Evolutionary conservation across 805 yeast species (phyloP), one percentile per base, ranked within the genome.

Genomic region (Metschnikowia anglica): DNA sequence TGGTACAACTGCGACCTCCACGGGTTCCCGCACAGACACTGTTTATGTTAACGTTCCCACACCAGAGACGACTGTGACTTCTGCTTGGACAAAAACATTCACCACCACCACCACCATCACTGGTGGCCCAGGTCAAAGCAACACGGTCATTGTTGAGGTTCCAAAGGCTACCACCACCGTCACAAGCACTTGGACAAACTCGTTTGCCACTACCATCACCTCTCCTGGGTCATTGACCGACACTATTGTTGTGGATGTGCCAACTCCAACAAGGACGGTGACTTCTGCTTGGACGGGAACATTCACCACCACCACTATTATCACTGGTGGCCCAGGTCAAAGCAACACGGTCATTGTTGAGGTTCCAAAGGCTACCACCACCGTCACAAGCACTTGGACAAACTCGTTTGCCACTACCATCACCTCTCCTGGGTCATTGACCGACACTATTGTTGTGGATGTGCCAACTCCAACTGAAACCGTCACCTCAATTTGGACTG

Each of bases 201-300:
- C 37, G 2, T 10, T 23, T 11, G 31, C 32, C 5, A 42, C 51
- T 15, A 39, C 39, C n/a, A 44, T 52, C 9, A 39, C 39, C 12
- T 26, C 46, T 4, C 43, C 44, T 19, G 42, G 52, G 17, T 44
- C 34, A 17, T 49, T 51, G 18, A 49, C 37, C 3, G 34, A 43
- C 31, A 34, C 43, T 11, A 27, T 39, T 9, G 15, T 39, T 5
- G 25, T 43, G 3, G 34, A 39, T 3, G 34, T 43, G 6, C 47
- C 47, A 12, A 43, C 37, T 1, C 38, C 48, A 19, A 44, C 51
- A 3, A 26, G 23, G 21, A 46, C 47, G 3, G 25, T 37, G 11
- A 53, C 52, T 7, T 30, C 45, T 5, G 46, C 48, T 2, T 37
- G 44, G 43, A 46, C 54, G 9, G 45, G 44, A 1, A 15, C 26